phyloP scores from a whole-genome alignment of 805 yeast species.

The Barnettozyma wickerhamii region DNA sequence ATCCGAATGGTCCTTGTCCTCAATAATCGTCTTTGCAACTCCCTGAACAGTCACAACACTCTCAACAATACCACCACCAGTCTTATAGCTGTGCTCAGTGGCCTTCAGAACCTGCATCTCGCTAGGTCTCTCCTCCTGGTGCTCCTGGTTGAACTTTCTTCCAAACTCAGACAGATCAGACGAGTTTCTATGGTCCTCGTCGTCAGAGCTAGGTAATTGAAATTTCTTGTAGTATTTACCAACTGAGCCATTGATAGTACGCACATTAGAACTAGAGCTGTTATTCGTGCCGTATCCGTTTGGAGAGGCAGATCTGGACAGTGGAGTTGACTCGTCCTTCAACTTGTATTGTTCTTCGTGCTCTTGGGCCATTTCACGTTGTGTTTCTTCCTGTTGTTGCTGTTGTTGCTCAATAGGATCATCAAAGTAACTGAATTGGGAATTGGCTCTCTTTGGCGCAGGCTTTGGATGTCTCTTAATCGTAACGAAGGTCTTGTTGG shows the following conservation, averaged over 20 bases:
- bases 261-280: neutral
- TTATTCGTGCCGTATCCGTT: conserved; percentile 19
- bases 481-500: conserved; percentile 60
- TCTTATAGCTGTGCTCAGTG: conserved; percentile 21
- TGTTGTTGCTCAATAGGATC: conserved; percentile 14
- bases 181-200: conserved; percentile 10
- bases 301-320: conserved; percentile 18
- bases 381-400: conserved; percentile 7
- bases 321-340: neutral
- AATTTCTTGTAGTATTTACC: conserved; percentile 15
- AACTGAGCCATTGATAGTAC: conserved; percentile 2
- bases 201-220: conserved; percentile 8
- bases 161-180: conserved; percentile 18
- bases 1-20: conserved; percentile 44
- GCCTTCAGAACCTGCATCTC: conserved; percentile 1
- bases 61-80: conserved; percentile 62
- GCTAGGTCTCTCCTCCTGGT: neutral
- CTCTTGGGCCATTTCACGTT: conserved; percentile 3
- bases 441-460: conserved; percentile 4
- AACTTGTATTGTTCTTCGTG: neutral
- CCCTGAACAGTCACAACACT: conserved; percentile 82
- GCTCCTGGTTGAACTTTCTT: conserved; percentile 2
- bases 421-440: conserved; percentile 16
- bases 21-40: conserved; percentile 80
- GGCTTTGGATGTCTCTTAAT: conserved; percentile 54